Percentiles rank a stretch among this genome's conserved stretches.
Conservation (phyloP, 257 asterid genomes). For the Salvia splendens region DNA sequence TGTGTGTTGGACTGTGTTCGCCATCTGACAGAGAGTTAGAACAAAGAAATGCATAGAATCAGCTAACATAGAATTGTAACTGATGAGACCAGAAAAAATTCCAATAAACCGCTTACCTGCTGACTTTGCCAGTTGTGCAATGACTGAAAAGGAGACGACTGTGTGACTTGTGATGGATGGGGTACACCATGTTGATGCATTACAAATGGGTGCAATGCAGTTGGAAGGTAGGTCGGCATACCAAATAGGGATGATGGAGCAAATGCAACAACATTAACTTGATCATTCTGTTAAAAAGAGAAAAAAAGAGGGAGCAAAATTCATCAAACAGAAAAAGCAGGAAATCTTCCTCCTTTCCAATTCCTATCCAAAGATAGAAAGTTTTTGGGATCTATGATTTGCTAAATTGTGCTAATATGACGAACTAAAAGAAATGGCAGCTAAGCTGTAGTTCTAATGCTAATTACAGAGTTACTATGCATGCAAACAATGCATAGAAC, state of each 20-base stretch:
- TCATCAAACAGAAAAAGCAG: background rate
- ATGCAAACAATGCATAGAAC: constrained; percentile 7
- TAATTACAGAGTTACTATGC: background rate
- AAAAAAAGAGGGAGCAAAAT: background rate
- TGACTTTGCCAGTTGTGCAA: constrained; percentile 64
- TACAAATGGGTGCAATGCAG: constrained; percentile 73
- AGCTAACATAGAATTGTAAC: constrained; percentile 16
- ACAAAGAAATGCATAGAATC: constrained; percentile 27
- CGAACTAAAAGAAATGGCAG: background rate
- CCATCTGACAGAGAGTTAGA: background rate
- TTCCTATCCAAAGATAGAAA: background rate
- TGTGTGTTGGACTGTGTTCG: too few relatives aligned
- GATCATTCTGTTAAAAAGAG: constrained; percentile 46
- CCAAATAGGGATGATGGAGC: constrained; percentile 70
- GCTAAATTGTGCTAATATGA: background rate
- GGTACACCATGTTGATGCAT: constrained; percentile 79
- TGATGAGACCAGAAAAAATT: background rate
- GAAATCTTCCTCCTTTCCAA: constrained; percentile 3
- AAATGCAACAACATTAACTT: constrained; percentile 64
- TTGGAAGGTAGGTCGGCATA: constrained; percentile 64
- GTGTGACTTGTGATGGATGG: constrained; percentile 54
- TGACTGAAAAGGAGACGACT: constrained; percentile 50
- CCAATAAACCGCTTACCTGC: constrained; percentile 43
- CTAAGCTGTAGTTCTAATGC: background rate
- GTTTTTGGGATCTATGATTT: background rate